phyloP scores from a whole-genome alignment of 2,329 filamentous ascomycete genomes.

The Anisogramma anomala region DNA sequence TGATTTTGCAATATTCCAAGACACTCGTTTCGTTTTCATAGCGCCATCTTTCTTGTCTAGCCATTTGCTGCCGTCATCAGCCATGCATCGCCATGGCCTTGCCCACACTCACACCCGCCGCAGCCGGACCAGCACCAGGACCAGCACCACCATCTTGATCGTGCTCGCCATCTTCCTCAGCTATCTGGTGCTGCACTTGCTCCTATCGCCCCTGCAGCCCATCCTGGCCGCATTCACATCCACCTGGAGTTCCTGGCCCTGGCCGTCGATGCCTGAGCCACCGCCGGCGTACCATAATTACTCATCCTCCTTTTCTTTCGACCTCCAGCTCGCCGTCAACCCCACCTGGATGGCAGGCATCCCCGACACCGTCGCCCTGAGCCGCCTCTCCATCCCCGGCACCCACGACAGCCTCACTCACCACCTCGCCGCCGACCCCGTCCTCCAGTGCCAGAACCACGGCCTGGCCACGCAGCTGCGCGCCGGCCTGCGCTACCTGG shows the following conservation, averaged over 20 bases:
- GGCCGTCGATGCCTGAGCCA: neutral
- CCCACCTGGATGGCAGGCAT: conserved; percentile 33
- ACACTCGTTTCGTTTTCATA: no score
- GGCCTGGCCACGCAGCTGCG: conserved; percentile 32
- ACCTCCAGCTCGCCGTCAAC: conserved; percentile 24
- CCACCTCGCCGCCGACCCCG: conserved; percentile 22
- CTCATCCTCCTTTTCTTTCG: conserved; percentile 30
- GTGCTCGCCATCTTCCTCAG: conserved; percentile 3
- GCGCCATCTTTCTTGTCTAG: neutral
- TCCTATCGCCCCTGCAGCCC: neutral
- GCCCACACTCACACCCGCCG: neutral
- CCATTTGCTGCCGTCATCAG: neutral
- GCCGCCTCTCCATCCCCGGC: conserved; percentile 37
- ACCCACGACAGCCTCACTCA: conserved; percentile 44
- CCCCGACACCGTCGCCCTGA: conserved; percentile 29
- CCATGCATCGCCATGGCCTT: conserved; percentile 2
- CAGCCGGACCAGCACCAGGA: conserved; percentile 7
- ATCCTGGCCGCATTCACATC: neutral
- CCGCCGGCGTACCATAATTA: conserved; percentile 17
- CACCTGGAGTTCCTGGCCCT: neutral
- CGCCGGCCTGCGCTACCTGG: conserved; percentile 37
- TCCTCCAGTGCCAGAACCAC: conserved; percentile 37
- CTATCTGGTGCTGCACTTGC: conserved; percentile 9
- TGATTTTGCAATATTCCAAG: no score
- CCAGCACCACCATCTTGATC: conserved; percentile 2